Evolutionary conservation across 257 asterid genomes (phyloP), one percentile per base, ranked within the genome.

Genomic region (Cordia subcordata): DNA sequence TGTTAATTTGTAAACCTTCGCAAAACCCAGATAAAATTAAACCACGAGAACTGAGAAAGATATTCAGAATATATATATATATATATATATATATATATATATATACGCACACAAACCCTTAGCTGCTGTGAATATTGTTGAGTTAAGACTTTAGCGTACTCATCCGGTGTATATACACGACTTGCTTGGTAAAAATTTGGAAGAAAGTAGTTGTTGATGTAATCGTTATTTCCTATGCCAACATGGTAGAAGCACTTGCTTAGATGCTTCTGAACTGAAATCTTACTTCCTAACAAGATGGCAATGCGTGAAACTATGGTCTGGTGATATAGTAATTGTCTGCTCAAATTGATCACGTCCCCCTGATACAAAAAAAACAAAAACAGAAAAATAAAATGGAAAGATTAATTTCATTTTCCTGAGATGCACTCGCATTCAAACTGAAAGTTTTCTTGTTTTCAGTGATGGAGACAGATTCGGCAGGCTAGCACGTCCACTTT

Each of bases 141-240:
- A 37, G 46, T 42, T 16, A 72, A 68, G 21, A 56, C 32, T 2
- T 13, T 13, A 1, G 72, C 68, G 33, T 12, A 61, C 35, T 51
- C 61, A 18, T 42, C 18, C 10, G 77, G 62, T 0, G 50, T 23
- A 47, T 66, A 78, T 9, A 8, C 21, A 0, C 40, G 60, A 44
- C 82, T 75, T 10, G 88, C 61, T 1, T 77, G 54, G 65, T 80
- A 87, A 32, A 17, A 55, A 16, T 63, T 65, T 0, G 94, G 94
- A 81, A 76, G 55, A 78, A 82, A 32, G n/a, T 82, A 87, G 64
- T 87, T 80, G 70, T 82, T 76, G n/a, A 87, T 69, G 55, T 87
- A 87, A 65, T 87, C 94, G 22, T 87, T 87, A 72, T 76, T 82
- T 10, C 94, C 94, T 1, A 82, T 11, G 23, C 60, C 64, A 1